phyloP scores from a whole-genome alignment of 2,329 filamentous ascomycete species.

The Orbilia oligospora region DNA sequence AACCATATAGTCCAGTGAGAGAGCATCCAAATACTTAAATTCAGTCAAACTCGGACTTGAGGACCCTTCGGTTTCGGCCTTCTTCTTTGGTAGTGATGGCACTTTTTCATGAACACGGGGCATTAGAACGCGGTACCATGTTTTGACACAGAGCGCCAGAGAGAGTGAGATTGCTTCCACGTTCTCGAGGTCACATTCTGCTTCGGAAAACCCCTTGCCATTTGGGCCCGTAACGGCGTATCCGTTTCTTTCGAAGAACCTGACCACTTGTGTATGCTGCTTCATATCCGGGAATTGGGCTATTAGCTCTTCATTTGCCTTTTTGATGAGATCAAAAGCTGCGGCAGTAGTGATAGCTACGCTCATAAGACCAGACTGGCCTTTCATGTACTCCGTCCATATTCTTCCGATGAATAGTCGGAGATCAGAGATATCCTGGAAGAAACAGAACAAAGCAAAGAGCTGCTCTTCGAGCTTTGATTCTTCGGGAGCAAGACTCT shows the following conservation, averaged over 20 bases:
- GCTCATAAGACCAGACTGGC: conserved; percentile 1
- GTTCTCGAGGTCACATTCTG: too few relatives aligned
- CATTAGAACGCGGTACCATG: not conserved
- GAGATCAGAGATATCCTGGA: conserved; percentile 11
- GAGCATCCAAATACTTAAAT: not conserved
- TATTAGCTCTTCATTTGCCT: conserved; percentile 31
- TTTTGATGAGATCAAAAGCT: conserved; percentile 25
- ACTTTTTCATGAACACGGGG: not conserved
- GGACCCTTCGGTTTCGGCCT: not conserved
- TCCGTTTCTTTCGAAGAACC: not conserved
- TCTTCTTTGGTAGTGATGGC: not conserved
- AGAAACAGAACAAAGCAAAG: conserved; percentile 37
- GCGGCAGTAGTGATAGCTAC: conserved; percentile 17
- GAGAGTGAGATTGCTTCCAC: conserved; percentile 2
- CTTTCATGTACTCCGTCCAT: conserved; percentile 19
- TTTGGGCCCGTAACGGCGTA: not conserved
- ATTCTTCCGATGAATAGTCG: conserved; percentile 8
- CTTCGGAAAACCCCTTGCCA: not conserved
- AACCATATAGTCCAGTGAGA: conserved; percentile 15
- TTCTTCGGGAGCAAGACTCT: not conserved
- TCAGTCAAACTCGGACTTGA: not conserved
- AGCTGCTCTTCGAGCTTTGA: conserved; percentile 25
- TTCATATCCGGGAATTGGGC: not conserved
- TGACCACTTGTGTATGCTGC: not conserved
- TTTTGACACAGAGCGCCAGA: not conserved